Base-by-base conservation (phyloP, 139 green algal species). In the Mesostigma viride region DNA sequence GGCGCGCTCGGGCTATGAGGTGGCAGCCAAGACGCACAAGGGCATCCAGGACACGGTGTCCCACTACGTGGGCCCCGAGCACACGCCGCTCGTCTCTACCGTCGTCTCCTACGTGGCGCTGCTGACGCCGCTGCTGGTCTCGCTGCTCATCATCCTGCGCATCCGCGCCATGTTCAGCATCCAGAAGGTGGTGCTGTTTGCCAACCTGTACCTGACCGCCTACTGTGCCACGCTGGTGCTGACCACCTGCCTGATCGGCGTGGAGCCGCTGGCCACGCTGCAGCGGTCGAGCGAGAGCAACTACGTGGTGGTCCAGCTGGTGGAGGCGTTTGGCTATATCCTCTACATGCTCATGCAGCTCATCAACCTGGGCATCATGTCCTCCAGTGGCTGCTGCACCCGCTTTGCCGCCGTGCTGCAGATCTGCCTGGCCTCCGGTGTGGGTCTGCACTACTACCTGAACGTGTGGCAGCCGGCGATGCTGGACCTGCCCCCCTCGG, bases 51-150 rank as follows among this genome's bases (percentile, higher is more conserved):
- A 33, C 22, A 20, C 14, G 3, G 59, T 75, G 33, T 22, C n/a
- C 2, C 68, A 34, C 45, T 70, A 71, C 32, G 24, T 75, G 31
- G 68, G 68, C 60, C 14, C 46, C 22, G 31, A 20, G 31, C 35
- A 63, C 0, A 67, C 62, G 0, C 67, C 67, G 2, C 58, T 73
- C 57, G 31, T 72, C 24, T 35, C 59, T 27, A 75, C 68, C 0
- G 3, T 72, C 22, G n/a, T 75, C 56, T 69, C 68, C 30, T 75
- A 72, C 60, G 46, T n/a, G 22, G 31, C 72, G 3, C 40, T 75
- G 20, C 60, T 75, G 14, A 27, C 61, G 17, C 62, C 48, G 5
- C 68, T 75, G 17, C 30, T n/a, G 14, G 17, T 73, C 30, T 45
- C 53, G 11, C 17, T 67, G 20, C 33, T 28, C 20, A n/a, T 47